Percentiles rank a stretch among this genome's conserved stretches.
Conservation (phyloP, 345 rosid genomes). For the Brassica nigra region DNA sequence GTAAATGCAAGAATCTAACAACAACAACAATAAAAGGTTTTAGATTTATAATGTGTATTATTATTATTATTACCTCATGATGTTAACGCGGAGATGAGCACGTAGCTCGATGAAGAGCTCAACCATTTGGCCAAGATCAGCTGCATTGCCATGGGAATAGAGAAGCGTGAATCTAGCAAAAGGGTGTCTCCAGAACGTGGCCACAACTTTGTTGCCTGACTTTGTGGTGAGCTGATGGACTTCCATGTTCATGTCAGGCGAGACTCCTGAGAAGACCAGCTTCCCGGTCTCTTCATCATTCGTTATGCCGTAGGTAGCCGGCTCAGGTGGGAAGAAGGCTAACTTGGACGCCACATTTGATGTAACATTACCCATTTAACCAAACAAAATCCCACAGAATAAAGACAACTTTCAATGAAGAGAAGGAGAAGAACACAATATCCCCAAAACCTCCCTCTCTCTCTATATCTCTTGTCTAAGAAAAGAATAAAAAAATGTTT, state of each 20-base stretch:
- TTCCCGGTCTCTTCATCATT: conserved; percentile 66
- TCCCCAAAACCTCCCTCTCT: conserved; percentile 25
- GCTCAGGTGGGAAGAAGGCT: conserved; percentile 98
- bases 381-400: conserved; percentile 3
- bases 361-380: conserved; percentile 88
- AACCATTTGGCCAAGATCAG: conserved; percentile 95
- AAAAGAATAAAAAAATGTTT: conserved; percentile 15
- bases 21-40: conserved; percentile 14
- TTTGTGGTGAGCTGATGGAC: conserved; percentile 81
- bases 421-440: conserved; percentile 22
- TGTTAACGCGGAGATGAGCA: conserved; percentile 90
- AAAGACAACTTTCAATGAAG: conserved; percentile 11
- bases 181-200: conserved; percentile 96
- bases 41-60: neutral
- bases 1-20: conserved; percentile 23
- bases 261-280: conserved; percentile 62
- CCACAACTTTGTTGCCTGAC: conserved; percentile 76
- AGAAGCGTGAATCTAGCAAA: conserved; percentile 82
- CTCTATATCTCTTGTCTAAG: conserved; percentile 13
- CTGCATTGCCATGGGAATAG: conserved; percentile 98
- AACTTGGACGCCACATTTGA: conserved; percentile 94
- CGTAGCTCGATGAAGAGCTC: conserved; percentile 96
- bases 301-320: conserved; percentile 74
- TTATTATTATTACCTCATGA: conserved; percentile 62
- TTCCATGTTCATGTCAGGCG: conserved; percentile 77